Evolutionary conservation across 176 grass and related monocot species (phyloP).

Genomic region (Musa beccarii): DNA sequence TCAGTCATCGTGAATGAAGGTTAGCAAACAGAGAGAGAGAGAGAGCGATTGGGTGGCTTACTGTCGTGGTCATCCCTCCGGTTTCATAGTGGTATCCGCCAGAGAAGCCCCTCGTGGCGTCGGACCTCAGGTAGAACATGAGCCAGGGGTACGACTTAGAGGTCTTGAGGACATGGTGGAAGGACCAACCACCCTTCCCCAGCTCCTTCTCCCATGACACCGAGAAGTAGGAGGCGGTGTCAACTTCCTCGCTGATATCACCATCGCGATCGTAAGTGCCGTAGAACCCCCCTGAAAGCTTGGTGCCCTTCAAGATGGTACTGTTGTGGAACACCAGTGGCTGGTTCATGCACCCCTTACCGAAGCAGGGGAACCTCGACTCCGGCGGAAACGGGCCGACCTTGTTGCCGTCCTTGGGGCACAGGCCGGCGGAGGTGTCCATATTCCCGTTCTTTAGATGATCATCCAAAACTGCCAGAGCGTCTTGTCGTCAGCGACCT

Average conservation of each 20-base stretch:
- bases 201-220: constrained; percentile 82
- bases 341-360: constrained; percentile 89
- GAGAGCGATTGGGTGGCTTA: constrained; percentile 23
- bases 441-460: constrained; percentile 96
- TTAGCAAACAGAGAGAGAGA: not conserved
- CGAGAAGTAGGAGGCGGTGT: constrained; percentile 40
- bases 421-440: constrained; percentile 57
- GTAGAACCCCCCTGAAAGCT: constrained; percentile 46
- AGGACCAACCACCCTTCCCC: constrained; percentile 40
- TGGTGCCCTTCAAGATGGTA: constrained; percentile 31
- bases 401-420: constrained; percentile 57
- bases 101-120: constrained; percentile 78
- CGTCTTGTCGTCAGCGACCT: constrained; percentile 35
- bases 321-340: constrained; percentile 74
- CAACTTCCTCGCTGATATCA: not conserved
- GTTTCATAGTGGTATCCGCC: constrained; percentile 92
- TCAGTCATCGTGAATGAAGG: not conserved
- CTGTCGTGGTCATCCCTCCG: constrained; percentile 85
- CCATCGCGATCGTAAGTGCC: constrained; percentile 68
- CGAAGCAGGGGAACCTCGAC: constrained; percentile 68
- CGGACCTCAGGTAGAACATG: constrained; percentile 86
- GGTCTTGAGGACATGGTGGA: constrained; percentile 73
- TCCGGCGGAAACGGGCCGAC: constrained; percentile 45
- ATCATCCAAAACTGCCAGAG: constrained; percentile 97
- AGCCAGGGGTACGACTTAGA: constrained; percentile 76